These are phyloP conservation scores for Crepidotus variabilis DNA, from an alignment of 768 basidiomycete genomes.

Conservation along the genomic window DNA sequence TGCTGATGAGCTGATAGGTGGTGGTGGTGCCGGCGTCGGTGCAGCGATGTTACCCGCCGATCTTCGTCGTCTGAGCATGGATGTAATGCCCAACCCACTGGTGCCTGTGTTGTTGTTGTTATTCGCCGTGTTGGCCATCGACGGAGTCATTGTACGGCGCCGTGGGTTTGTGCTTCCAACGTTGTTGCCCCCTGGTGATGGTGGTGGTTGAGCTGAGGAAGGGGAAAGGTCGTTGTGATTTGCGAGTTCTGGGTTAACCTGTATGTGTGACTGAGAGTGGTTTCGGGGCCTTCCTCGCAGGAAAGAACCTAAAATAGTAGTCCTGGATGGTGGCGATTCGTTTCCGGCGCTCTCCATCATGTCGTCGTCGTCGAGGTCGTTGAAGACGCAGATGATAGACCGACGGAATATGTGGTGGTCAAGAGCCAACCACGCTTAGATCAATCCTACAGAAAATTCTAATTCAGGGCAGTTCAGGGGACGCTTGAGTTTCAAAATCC, in stretches of 20 bases:
- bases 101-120: conserved; percentile 11
- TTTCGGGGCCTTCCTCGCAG: conserved; percentile 69
- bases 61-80: conserved; percentile 65
- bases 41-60: conserved; percentile 53
- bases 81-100: conserved; percentile 44
- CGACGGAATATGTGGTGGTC: not conserved
- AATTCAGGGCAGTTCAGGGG: not conserved
- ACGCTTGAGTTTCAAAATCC: not conserved
- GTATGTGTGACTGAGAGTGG: conserved; percentile 52
- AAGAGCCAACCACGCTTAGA: not conserved
- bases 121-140: conserved; percentile 22
- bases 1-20: conserved; percentile 20
- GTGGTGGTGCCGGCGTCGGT: conserved; percentile 17
- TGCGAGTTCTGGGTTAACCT: conserved; percentile 36
- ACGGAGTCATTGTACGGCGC: conserved; percentile 10
- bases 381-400: not conserved
- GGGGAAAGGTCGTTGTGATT: conserved; percentile 38
- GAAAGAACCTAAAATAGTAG: conserved; percentile 71
- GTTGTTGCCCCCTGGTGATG: conserved; percentile 32
- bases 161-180: conserved; percentile 20
- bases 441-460: not conserved
- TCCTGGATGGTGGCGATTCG: conserved; percentile 44
- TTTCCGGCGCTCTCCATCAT: conserved; percentile 30
- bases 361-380: conserved; percentile 13
- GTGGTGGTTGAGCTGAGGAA: conserved; percentile 33